Conservation (phyloP, 306 rosid genomes). For the Cucumis cinereus region DNA sequence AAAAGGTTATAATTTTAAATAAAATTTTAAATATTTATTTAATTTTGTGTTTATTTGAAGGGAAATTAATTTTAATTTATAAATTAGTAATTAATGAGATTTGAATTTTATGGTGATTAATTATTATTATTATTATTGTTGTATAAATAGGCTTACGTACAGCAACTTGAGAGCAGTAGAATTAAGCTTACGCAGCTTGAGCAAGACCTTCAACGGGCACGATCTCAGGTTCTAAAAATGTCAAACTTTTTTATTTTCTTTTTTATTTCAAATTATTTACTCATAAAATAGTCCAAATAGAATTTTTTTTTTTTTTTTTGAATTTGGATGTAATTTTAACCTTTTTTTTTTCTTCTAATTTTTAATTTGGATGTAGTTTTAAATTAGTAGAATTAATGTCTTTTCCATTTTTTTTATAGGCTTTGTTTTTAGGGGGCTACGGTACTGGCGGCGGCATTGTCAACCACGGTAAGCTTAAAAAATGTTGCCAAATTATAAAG, state of each 20-base stretch:
- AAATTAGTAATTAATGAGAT: neutral
- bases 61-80: too few relatives aligned
- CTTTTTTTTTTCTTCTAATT: too few relatives aligned
- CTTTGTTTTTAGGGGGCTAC: slow-evolving; percentile 49
- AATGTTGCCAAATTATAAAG: too few relatives aligned
- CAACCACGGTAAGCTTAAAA: slow-evolving; percentile 48
- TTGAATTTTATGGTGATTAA: too few relatives aligned
- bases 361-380: too few relatives aligned
- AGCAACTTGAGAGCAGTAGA: slow-evolving; percentile 83
- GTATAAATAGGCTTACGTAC: slow-evolving; percentile 67
- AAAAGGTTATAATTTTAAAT: slow-evolving; percentile 37
- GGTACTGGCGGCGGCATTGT: slow-evolving; percentile 47
- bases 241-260: neutral
- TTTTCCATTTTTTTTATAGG: slow-evolving; percentile 25
- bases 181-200: slow-evolving; percentile 76
- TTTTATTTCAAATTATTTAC: too few relatives aligned
- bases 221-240: slow-evolving; percentile 52
- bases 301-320: too few relatives aligned
- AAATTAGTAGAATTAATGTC: neutral
- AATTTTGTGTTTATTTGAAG: too few relatives aligned
- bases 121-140: too few relatives aligned
- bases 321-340: too few relatives aligned
- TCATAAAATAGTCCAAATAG: too few relatives aligned
- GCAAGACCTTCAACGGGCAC: slow-evolving; percentile 81
- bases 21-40: too few relatives aligned